Evolutionary conservation across 306 rosid genomes (phyloP), one percentile per base, ranked within the genome.

Genomic region (Crataegus laevigata): DNA sequence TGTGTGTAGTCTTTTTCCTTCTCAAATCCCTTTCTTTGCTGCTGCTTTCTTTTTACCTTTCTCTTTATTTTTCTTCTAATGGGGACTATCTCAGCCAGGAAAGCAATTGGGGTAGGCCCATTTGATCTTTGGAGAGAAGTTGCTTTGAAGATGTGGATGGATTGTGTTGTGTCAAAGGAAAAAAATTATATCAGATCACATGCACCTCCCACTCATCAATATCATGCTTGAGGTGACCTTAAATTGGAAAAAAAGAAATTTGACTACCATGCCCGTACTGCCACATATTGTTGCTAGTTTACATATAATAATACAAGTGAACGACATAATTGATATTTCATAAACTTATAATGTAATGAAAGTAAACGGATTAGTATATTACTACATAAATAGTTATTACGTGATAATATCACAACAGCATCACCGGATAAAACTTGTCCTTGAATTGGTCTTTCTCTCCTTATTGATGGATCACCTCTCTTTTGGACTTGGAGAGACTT

Each of bases 181-280:
- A 36, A 36, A 63, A 38, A 40, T 61, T 34, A 60, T n/a, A 68
- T 38, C 63, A 75, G 54, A 64, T 85, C 89, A 85, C 87, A 85
- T 77, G 83, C 81, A 77, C 75, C 84, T 80, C 79, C 57, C 75
- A 58, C 76, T 74, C 73, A 82, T 77, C 77, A 74, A 77, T 82
- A 71, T 40, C 71, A 50, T 24, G 78, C 45, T 71, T 71, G 65
- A 64, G 75, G 69, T 30, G 68, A 36, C 29, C 17, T 59, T 30
- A 58, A n/a, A 58, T 58, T 58, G 14, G 12, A 36, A 36, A 36
- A 36, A 34, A 34, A 34, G n/a, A 34, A 32, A 34, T 1, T 7
- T 36, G 7, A 7, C 40, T 36, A 36, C 8, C 40, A 36, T 36
- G 40, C 7, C 10, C 40, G 40, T 36, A 36, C 13, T 0, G 10